Base-by-base conservation (phyloP, 805 yeast genomes). In the Kodamaea nitidulidarum region DNA sequence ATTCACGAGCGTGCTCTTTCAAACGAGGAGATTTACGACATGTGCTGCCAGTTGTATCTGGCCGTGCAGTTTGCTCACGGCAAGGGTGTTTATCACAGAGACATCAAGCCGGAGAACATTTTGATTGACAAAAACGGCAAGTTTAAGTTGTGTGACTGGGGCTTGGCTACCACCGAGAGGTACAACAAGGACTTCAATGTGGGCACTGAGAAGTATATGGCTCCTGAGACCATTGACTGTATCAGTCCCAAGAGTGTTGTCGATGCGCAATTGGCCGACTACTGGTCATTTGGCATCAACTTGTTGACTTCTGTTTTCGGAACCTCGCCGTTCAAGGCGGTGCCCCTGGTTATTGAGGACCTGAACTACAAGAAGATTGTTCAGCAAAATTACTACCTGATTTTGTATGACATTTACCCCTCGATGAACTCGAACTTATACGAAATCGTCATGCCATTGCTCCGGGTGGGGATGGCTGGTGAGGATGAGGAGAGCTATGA, bases 191-290 rank as follows among this genome's bases (percentile, higher is more conserved):
- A 64, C 35, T 65, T 62, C 44, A 56, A 61, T 47, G 76, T 76
- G 27, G 81, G 81, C 26, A 75, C 80, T n/a, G 80, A 76, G 48
- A 71, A 73, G 46, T 76, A 75, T 50, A 74, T 76, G 78, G 75
- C 81, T 0, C 81, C 81, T 1, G 81, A 76, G 51, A 62, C 67
- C 28, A 59, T 63, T 38, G 73, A 73, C 49, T 60, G 76, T 22
- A 24, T 32, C 16, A 32, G 33, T 15, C 41, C 41, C 5, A 28
- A 25, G 32, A 29, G 15, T 10, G 20, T 16, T 3, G 36, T 38
- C 22, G 36, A 38, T 10, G 35, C 41, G 4, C 61, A 58, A 40
- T 60, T 54, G 32, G 70, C 76, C n/a, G 81, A 76, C 58, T 61
- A 63, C 47, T 76, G 80, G 80, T 73, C 79, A 2, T 55, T 73